Conservation (phyloP, 345 rosid genomes). For the Clarkia xantiana region DNA sequence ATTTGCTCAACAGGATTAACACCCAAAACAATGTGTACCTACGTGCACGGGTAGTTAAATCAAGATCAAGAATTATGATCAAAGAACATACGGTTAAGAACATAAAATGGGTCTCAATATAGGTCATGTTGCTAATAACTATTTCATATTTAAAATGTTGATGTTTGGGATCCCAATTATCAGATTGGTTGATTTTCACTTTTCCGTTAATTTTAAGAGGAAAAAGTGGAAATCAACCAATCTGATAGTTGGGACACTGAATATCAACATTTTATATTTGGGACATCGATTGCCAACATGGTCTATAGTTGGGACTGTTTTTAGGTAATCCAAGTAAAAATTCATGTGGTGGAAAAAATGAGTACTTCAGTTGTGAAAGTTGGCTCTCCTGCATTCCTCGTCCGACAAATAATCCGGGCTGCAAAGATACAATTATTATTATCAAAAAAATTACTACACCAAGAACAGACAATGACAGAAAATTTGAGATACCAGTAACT, state of each 20-base stretch:
- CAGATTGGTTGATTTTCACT: too few relatives aligned
- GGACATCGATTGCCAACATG: too few relatives aligned
- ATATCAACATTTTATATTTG: too few relatives aligned
- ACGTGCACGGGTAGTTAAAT: constrained; percentile 3
- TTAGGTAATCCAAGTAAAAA: constrained; percentile 9
- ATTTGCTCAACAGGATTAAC: constrained; percentile 59
- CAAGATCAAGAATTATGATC: neutral
- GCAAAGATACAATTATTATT: constrained; percentile 3
- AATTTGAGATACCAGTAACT: neutral
- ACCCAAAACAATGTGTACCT: constrained; percentile 85
- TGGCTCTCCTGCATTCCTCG: constrained; percentile 97
- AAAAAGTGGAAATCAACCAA: too few relatives aligned
- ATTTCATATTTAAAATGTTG: too few relatives aligned
- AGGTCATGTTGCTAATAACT: too few relatives aligned
- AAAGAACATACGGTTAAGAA: too few relatives aligned
- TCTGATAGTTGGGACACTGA: too few relatives aligned
- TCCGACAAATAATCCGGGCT: constrained; percentile 82
- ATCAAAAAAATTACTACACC: neutral
- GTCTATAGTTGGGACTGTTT: too few relatives aligned
- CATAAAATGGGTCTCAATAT: too few relatives aligned
- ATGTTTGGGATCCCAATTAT: too few relatives aligned
- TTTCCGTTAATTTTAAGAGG: too few relatives aligned
- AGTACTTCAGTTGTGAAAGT: constrained; percentile 74
- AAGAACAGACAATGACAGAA: neutral
- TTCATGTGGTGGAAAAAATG: constrained; percentile 10